Conservation (phyloP, 1,284 basidiomycete genomes). For the Jaminaea rosea region DNA sequence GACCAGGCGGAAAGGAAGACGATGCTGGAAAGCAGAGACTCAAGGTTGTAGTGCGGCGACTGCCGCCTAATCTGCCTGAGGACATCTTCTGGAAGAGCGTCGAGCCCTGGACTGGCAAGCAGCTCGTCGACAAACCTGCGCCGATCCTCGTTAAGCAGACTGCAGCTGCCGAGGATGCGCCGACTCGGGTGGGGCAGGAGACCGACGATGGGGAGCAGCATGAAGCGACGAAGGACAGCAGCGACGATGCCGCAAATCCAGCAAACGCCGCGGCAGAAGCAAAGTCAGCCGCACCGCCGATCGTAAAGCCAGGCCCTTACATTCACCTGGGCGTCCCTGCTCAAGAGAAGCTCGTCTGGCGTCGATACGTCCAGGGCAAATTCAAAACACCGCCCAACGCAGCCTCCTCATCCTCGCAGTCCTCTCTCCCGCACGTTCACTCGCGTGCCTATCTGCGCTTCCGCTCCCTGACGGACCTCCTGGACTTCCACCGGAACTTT, state of each 20-base stretch:
- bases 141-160: not conserved
- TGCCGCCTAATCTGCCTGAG: conserved; percentile 86
- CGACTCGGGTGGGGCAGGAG: not conserved
- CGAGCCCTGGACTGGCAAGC: conserved; percentile 57
- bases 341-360: conserved; percentile 19
- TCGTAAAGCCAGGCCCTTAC: not conserved
- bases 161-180: conserved; percentile 4
- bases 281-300: not conserved
- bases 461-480: conserved; percentile 62
- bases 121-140: not conserved
- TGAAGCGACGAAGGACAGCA: not conserved
- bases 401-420: not conserved
- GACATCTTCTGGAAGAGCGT: conserved; percentile 88
- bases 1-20: too few species aligned
- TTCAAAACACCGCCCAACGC: conserved; percentile 10
- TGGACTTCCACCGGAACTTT: conserved; percentile 71
- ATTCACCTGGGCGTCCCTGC: conserved; percentile 8
- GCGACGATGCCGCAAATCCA: not conserved
- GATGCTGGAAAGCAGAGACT: conserved; percentile 45
- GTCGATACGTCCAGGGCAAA: conserved; percentile 27
- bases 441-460: conserved; percentile 90
- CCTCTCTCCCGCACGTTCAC: conserved; percentile 10
- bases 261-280: not conserved
- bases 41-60: conserved; percentile 76
- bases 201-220: too few species aligned